Evolutionary conservation across 2,329 filamentous ascomycete species (phyloP).

Genomic region (Fusarium sp.): DNA sequence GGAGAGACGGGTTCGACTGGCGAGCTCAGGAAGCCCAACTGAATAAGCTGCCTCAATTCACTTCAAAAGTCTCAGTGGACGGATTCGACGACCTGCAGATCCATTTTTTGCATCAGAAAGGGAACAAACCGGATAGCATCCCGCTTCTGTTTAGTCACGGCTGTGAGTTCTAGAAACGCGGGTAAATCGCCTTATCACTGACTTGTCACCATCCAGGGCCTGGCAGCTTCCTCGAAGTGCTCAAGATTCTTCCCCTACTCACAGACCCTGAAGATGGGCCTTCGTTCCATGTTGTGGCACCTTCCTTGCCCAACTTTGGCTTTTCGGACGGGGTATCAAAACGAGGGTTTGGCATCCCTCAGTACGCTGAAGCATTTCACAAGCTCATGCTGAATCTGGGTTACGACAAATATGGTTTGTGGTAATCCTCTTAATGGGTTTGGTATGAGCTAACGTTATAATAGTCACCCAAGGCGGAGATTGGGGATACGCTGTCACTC

Average conservation of each 20-base stretch:
- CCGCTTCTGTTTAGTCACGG: slow-evolving; percentile 77
- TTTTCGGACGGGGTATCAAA: slow-evolving; percentile 48
- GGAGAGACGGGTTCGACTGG: slow-evolving; percentile 70
- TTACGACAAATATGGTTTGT: slow-evolving; percentile 55
- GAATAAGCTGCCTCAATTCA: slow-evolving; percentile 71
- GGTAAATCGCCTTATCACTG: slow-evolving; percentile 26
- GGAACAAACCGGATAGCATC: slow-evolving; percentile 63
- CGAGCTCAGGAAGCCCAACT: slow-evolving; percentile 66
- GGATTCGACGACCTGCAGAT: slow-evolving; percentile 70
- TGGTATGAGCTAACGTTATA: background rate
- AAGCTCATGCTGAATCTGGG: slow-evolving; percentile 77
- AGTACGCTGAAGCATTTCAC: slow-evolving; percentile 68
- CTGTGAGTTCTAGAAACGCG: slow-evolving; percentile 51
- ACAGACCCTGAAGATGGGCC: slow-evolving; percentile 48
- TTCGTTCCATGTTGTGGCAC: slow-evolving; percentile 68
- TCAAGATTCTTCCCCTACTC: slow-evolving; percentile 68
- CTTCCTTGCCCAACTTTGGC: slow-evolving; percentile 67
- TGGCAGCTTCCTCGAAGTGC: slow-evolving; percentile 75
- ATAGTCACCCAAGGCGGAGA: slow-evolving; percentile 72
- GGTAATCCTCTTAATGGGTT: no score
- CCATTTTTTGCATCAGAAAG: slow-evolving; percentile 73
- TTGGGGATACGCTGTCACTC: slow-evolving; percentile 76
- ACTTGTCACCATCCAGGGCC: slow-evolving; percentile 64
- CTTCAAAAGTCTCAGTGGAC: slow-evolving; percentile 62
- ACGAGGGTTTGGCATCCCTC: slow-evolving; percentile 47